Base-by-base conservation (phyloP, 2,329 filamentous ascomycete genomes). In the Neonectria ditissima region DNA sequence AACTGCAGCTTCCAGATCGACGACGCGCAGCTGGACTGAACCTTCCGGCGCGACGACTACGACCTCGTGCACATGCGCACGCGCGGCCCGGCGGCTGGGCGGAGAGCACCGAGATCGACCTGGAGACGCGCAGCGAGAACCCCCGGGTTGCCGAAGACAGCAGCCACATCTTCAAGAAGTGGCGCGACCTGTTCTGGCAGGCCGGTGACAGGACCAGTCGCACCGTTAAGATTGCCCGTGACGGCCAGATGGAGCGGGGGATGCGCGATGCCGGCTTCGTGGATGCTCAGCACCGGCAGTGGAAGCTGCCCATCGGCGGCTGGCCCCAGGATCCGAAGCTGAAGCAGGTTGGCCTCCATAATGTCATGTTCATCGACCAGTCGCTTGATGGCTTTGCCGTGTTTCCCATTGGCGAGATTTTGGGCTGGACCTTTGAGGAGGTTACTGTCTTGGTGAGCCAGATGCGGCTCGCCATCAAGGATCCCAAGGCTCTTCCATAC, bases 51-150 rank as follows among this genome's bases (percentile, higher is more conserved):
- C 2, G 69, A 82, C 48, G 67, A 80, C 64, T 83, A 89, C 69
- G 87, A 90, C 75, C 84, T 85, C 62, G 83, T 91, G 63, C 88
- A 90, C 75, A 83, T 85, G 3, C 82, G 55, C 82, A 86, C 63
- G 75, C 87, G 26, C 84, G 83, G 64, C 75, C 72, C 4, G 69
- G 76, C 14, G 75, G 74, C 34, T 78, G 71, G 67, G 67, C 76
- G 26, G 73, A 77, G 65, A 56, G 39, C 54, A 48, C 50, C 55
- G 74, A 74, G 8, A 65, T 68, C 6, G 73, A 75, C 28, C 53
- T 67, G 24, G 45, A 65, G 28, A 47, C 61, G 5, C 65, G 55
- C 22, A 59, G 56, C 54, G 63, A 65, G 43, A 56, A 65, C 45
- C 59, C 63, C 3, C 39, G 58, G 5, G 53, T 71, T 8, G 34